A percentile compares a stretch with the other conserved stretches of the same genome.
Evolutionary conservation across 352 stramenopile genomes (phyloP).

Genomic region (Phytophthora sp.): DNA sequence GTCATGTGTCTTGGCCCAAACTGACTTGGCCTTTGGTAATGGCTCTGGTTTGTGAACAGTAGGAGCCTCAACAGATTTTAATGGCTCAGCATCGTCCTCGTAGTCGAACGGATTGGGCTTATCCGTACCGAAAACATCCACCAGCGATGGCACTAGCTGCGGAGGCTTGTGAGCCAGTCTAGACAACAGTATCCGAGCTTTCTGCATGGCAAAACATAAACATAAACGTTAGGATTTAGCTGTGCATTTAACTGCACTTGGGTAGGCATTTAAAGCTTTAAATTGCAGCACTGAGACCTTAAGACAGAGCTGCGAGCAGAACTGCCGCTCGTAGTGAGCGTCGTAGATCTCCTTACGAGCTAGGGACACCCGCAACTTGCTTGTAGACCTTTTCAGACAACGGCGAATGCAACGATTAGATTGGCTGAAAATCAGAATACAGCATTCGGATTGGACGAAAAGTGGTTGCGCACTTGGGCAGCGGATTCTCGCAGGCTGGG

Average conservation of each 20-base stretch:
- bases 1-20: conserved; percentile 81
- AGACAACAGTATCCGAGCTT: conserved; percentile 69
- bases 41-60: conserved; percentile 11
- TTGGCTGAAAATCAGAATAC: conserved; percentile 10
- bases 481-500: conserved; percentile 63
- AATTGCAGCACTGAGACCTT: conserved; percentile 45
- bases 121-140: conserved; percentile 82
- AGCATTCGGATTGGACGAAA: conserved; percentile 19
- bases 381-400: conserved; percentile 54
- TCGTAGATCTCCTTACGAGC: conserved; percentile 82
- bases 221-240: neutral
- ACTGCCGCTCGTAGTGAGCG: conserved; percentile 79
- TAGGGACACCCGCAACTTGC: conserved; percentile 80
- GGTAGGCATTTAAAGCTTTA: neutral
- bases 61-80: conserved; percentile 3
- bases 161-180: conserved; percentile 76
- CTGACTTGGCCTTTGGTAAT: conserved; percentile 53
- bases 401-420: conserved; percentile 6
- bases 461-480: conserved; percentile 46
- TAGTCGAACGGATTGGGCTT: conserved; percentile 76
- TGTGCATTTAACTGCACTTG: neutral
- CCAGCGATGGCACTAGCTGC: conserved; percentile 79
- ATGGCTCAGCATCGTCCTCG: conserved; percentile 40
- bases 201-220: conserved; percentile 46
- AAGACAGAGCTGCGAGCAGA: conserved; percentile 73